phyloP scores from a whole-genome alignment of 2,329 filamentous ascomycete genomes.

The Fusarium sambucinum region DNA sequence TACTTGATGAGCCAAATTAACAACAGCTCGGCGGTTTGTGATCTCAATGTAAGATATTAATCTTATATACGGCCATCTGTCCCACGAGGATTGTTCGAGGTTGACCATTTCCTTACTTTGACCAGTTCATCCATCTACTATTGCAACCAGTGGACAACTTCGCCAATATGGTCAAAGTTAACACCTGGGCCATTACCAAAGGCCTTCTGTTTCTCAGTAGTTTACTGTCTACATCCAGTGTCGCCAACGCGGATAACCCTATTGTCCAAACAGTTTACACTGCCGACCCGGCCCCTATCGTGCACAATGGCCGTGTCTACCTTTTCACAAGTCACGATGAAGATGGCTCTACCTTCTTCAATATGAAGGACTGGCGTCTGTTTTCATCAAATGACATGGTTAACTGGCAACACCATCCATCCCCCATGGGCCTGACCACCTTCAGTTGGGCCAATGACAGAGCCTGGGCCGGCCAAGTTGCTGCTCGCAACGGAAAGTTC shows the following conservation, averaged over 20 bases:
- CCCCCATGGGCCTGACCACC: slow-evolving; percentile 47
- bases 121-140: not conserved
- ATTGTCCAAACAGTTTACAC: slow-evolving; percentile 50
- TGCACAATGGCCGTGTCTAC: slow-evolving; percentile 53
- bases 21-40: too few relatives aligned
- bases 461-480: slow-evolving; percentile 55
- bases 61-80: not conserved
- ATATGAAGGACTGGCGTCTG: slow-evolving; percentile 55
- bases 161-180: not conserved
- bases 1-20: not conserved
- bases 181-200: not conserved
- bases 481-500: slow-evolving; percentile 51
- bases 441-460: slow-evolving; percentile 54
- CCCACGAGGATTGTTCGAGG: not conserved
- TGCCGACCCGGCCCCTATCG: slow-evolving; percentile 55
- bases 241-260: slow-evolving; percentile 15
- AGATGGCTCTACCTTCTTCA: slow-evolving; percentile 51
- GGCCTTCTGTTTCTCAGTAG: not conserved
- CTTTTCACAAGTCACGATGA: slow-evolving; percentile 54
- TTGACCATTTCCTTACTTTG: too few relatives aligned
- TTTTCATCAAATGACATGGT: slow-evolving; percentile 49
- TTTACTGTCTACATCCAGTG: not conserved
- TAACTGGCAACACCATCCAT: slow-evolving; percentile 52
- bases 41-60: too few relatives aligned
- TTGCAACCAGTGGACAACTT: not conserved